Evolutionary conservation across 495 filamentous ascomycete genomes (phyloP).

Genomic region (Penicillium daleae): DNA sequence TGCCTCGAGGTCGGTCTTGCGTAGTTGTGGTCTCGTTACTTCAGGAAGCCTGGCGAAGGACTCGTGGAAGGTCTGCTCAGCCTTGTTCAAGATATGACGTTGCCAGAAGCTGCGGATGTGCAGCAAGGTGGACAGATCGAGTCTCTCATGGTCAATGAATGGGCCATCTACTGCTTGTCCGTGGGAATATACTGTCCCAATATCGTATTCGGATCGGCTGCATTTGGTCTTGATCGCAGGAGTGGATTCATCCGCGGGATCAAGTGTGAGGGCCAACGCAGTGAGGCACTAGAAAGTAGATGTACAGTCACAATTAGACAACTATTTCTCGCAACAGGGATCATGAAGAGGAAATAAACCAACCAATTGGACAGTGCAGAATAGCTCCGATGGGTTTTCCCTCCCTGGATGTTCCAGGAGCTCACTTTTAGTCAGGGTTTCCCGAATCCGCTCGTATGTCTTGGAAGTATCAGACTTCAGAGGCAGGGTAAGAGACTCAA

Average conservation of each 20-base stretch:
- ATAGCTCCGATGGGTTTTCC: constrained; percentile 24
- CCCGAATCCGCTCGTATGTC: constrained; percentile 27
- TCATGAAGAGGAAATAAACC: not conserved
- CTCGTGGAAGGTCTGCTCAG: constrained; percentile 29
- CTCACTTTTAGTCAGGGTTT: constrained; percentile 16
- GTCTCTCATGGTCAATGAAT: constrained; percentile 13
- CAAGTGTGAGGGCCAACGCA: constrained; percentile 27
- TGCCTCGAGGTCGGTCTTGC: constrained; percentile 6
- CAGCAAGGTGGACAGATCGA: constrained; percentile 28
- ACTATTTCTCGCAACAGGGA: not conserved
- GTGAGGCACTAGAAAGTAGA: constrained; percentile 30
- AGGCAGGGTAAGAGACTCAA: constrained; percentile 22
- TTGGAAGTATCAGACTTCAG: constrained; percentile 24
- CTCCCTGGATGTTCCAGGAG: constrained; percentile 33
- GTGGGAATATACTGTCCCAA: constrained; percentile 33
- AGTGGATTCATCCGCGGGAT: constrained; percentile 4
- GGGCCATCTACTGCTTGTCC: not conserved
- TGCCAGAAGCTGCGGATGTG: constrained; percentile 48
- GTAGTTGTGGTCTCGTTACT: constrained; percentile 23
- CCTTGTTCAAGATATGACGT: constrained; percentile 35
- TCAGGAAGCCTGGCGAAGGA: constrained; percentile 27
- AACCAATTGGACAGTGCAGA: constrained; percentile 41
- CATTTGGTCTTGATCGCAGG: constrained; percentile 25
- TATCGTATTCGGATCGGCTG: constrained; percentile 39
- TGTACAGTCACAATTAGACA: not conserved